These are phyloP conservation scores for Ophiostoma pallidulum DNA, from an alignment of 2,329 filamentous ascomycete genomes.

Conservation along the genomic window DNA sequence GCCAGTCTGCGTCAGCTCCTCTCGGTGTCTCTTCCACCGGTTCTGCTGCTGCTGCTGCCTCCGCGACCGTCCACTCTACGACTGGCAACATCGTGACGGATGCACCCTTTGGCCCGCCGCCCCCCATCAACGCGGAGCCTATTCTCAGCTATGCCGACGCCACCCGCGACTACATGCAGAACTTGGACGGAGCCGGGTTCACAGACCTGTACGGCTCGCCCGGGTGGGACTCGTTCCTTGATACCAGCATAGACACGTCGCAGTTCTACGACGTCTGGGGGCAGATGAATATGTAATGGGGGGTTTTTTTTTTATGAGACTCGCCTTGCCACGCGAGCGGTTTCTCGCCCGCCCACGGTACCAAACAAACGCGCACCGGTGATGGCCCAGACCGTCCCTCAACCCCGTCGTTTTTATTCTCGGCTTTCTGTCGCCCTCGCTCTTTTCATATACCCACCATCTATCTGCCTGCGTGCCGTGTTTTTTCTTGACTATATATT, in stretches of 20 bases:
- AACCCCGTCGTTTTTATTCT: no score
- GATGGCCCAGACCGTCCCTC: no score
- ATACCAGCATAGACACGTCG: constrained; percentile 9
- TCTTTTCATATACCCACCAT: no score
- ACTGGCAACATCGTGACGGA: not conserved
- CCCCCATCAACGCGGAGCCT: not conserved
- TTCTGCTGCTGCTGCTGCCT: no score
- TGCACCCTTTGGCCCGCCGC: constrained; percentile 2
- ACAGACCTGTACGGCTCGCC: constrained; percentile 10
- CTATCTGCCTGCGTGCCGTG: no score
- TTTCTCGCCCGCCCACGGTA: no score
- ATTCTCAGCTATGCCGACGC: constrained; percentile 16
- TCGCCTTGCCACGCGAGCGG: no score
- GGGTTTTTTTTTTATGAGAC: not conserved
- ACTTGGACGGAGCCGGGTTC: constrained; percentile 17
- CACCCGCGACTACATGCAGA: constrained; percentile 21
- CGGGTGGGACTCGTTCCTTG: constrained; percentile 12
- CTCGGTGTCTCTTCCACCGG: no score
- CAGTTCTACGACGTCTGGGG: constrained; percentile 8
- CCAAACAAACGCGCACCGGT: no score
- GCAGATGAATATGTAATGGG: not conserved
- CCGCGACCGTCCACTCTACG: not conserved
- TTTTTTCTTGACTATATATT: no score
- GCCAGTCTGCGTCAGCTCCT: no score
- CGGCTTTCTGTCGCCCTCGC: no score